These are phyloP conservation scores for Chlorencoelia australis DNA, from an alignment of 2,329 filamentous ascomycete species.

Conservation along the genomic window DNA sequence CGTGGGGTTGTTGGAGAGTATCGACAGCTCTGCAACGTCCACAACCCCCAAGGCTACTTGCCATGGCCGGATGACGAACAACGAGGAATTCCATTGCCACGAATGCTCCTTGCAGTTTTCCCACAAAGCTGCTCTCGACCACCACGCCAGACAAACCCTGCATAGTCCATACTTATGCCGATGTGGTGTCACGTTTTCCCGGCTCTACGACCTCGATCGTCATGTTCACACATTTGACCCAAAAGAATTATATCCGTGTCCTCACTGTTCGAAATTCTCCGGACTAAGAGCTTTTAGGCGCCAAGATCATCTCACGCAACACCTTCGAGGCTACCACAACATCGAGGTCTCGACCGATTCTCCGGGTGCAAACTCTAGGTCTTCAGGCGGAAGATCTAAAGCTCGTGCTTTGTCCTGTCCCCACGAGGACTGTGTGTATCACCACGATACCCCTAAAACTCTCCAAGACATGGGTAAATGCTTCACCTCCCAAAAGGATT, in stretches of 20 bases:
- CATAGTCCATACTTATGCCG: constrained; percentile 5
- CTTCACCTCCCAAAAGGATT: constrained; percentile 17
- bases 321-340: constrained; percentile 28
- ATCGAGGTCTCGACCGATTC: constrained; percentile 13
- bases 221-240: constrained; percentile 14
- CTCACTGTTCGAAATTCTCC: constrained; percentile 24
- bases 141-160: constrained; percentile 3
- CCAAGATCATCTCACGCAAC: constrained; percentile 29
- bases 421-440: constrained; percentile 3
- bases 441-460: too few species aligned
- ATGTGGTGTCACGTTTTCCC: constrained; percentile 21
- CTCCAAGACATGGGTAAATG: too few species aligned
- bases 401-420: constrained; percentile 2
- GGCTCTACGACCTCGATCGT: constrained; percentile 19
- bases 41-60: too few species aligned
- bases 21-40: too few species aligned
- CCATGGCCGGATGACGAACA: too few species aligned
- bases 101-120: background rate
- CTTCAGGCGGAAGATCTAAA: background rate
- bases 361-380: background rate
- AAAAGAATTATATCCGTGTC: constrained; percentile 21
- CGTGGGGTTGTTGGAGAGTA: too few species aligned
- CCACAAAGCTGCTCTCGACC: background rate
- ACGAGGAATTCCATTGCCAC: too few species aligned
- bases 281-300: constrained; percentile 27